Evolutionary conservation across 73 alveolate genomes (phyloP).

Genomic region (Paramecium caudatum): DNA sequence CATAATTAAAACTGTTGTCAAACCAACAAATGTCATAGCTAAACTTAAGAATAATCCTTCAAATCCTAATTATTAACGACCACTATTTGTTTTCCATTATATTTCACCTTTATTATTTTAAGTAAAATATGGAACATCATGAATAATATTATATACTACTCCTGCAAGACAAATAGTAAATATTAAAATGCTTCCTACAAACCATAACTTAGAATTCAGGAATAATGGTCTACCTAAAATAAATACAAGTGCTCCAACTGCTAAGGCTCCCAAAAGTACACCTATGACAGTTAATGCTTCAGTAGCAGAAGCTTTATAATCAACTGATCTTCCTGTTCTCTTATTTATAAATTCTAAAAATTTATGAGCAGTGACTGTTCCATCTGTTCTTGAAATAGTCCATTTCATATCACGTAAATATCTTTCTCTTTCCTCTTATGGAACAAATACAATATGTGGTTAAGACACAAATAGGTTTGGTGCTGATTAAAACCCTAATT

Average conservation of each 20-base stretch:
- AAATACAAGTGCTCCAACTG: conserved; percentile 29
- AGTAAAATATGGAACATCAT: conserved; percentile 69
- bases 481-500: conserved; percentile 68
- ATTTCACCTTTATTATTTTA: conserved; percentile 39
- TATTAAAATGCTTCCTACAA: conserved; percentile 64
- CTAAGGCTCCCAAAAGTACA: conserved; percentile 41
- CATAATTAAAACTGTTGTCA: conserved; percentile 28
- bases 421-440: conserved; percentile 67
- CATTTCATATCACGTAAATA: conserved; percentile 73
- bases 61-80: conserved; percentile 70
- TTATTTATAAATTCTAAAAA: conserved; percentile 73
- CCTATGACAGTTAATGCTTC: conserved; percentile 72
- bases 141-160: conserved; percentile 70
- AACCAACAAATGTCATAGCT: conserved; percentile 63
- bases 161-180: conserved; percentile 72
- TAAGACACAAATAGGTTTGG: conserved; percentile 72
- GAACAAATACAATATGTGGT: conserved; percentile 71
- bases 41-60: conserved; percentile 72
- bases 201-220: conserved; percentile 74
- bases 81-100: conserved; percentile 39
- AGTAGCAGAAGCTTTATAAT: conserved; percentile 59
- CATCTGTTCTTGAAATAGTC: conserved; percentile 72
- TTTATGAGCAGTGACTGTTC: conserved; percentile 71
- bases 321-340: conserved; percentile 75
- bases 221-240: conserved; percentile 59